These are phyloP conservation scores for Exophiala sp. DNA, from an alignment of 2,329 filamentous ascomycete genomes.

Conservation along the genomic window DNA sequence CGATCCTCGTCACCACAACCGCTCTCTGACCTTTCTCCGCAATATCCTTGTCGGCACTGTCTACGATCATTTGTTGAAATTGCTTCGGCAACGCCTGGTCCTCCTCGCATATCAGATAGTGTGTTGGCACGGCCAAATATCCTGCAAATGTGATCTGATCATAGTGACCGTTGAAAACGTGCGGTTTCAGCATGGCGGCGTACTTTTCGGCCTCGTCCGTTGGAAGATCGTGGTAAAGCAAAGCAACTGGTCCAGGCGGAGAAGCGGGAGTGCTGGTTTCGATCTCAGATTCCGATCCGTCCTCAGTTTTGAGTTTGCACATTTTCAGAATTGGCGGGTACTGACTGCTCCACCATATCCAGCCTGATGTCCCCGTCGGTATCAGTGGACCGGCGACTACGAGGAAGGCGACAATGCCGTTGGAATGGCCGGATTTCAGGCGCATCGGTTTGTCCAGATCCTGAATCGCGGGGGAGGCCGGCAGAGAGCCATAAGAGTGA, in stretches of 20 bases:
- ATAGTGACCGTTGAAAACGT: slow-evolving; percentile 2
- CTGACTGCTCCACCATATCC: not conserved
- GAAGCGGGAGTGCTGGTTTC: not conserved
- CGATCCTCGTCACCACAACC: not conserved
- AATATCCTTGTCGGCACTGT: slow-evolving; percentile 5
- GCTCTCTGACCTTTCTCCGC: not conserved
- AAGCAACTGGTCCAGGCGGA: slow-evolving; percentile 1
- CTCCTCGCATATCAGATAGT: slow-evolving; percentile 14
- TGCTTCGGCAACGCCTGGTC: slow-evolving; percentile 5
- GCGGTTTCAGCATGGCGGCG: slow-evolving; percentile 6
- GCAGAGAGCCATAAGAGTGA: slow-evolving; percentile 13
- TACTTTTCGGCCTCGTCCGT: not conserved
- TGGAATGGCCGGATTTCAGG: slow-evolving; percentile 20
- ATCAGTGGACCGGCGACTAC: slow-evolving; percentile 7
- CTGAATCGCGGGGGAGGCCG: slow-evolving; percentile 15
- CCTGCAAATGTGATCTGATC: slow-evolving; percentile 1
- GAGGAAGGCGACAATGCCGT: slow-evolving; percentile 19
- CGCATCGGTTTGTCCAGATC: slow-evolving; percentile 7
- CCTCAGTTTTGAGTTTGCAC: not conserved
- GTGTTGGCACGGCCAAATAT: slow-evolving; percentile 6
- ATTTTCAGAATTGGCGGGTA: not conserved
- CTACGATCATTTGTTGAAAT: slow-evolving; percentile 8
- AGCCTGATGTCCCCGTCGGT: slow-evolving; percentile 4
- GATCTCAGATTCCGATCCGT: not conserved
- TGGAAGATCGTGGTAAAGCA: slow-evolving; percentile 11